Conservation (phyloP, 208 protist genomes). For the Trypanosomatidae sp. region DNA sequence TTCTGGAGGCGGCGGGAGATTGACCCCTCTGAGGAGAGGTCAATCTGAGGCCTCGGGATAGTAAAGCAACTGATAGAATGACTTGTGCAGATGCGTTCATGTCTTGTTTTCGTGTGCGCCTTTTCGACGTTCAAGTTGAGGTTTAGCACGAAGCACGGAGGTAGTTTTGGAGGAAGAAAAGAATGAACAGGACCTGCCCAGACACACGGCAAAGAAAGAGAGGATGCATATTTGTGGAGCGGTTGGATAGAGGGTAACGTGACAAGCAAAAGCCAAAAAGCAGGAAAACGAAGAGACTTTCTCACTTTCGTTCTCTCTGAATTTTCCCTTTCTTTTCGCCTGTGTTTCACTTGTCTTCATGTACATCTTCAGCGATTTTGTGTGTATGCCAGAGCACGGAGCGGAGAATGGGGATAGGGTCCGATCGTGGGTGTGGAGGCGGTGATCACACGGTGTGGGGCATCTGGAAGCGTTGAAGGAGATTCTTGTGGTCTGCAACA, state of each 20-base stretch:
- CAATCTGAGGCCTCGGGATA: background rate
- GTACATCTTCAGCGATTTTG: background rate
- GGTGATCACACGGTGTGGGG: background rate
- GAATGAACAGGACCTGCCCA: background rate
- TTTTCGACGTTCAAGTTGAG: background rate
- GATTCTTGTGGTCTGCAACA: background rate
- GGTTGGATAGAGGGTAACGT: background rate
- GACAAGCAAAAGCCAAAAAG: background rate
- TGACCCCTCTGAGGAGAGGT: background rate
- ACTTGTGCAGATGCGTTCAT: background rate
- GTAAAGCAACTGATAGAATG: background rate
- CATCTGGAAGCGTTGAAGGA: background rate
- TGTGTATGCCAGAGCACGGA: background rate
- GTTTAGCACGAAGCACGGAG: background rate
- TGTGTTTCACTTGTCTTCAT: background rate
- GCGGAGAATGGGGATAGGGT: background rate
- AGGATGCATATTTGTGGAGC: background rate
- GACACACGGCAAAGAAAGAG: background rate
- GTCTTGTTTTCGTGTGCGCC: background rate
- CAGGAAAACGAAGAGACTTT: too few relatives aligned
- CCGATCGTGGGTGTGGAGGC: background rate
- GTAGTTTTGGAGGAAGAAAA: background rate
- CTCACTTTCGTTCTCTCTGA: background rate
- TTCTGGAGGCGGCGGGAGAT: background rate
- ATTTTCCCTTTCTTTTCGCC: background rate